Conservation (phyloP, 202 grass and related monocot genomes). For the Schoenoplectus tabernaemontani region DNA sequence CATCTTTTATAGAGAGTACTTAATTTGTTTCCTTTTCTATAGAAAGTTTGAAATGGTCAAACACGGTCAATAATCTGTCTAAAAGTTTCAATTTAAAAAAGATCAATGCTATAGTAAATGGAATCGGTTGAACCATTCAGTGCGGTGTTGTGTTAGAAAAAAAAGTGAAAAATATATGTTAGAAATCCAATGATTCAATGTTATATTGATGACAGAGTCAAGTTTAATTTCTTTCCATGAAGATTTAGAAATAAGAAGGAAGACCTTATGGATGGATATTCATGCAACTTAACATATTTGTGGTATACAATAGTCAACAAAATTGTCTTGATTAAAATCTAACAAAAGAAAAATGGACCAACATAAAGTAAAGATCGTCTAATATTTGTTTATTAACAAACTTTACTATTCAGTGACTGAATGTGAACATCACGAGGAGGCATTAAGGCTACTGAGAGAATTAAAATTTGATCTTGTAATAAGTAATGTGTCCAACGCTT, state of each 20-base stretch:
- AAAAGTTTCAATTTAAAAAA: background rate
- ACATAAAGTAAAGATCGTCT: background rate
- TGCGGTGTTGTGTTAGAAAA: background rate
- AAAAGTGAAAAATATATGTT: background rate
- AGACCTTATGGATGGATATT: too few species aligned
- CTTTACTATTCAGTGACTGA: slow-evolving; percentile 5
- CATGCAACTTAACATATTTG: background rate
- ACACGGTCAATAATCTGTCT: background rate
- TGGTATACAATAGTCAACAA: too few species aligned
- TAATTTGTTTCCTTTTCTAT: background rate
- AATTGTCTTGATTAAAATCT: too few species aligned
- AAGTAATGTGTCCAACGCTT: slow-evolving; percentile 48
- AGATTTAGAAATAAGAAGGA: too few species aligned
- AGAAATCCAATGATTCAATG: background rate
- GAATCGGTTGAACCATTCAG: background rate
- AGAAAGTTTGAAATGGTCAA: background rate
- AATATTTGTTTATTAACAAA: background rate
- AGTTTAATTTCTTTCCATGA: too few species aligned
- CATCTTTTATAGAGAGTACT: background rate
- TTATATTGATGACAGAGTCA: background rate
- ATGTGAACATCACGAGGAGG: slow-evolving; percentile 13
- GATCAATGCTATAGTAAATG: background rate
- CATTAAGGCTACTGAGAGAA: slow-evolving; percentile 57
- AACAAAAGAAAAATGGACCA: background rate
- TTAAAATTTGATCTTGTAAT: slow-evolving; percentile 85